Evolutionary conservation across 139 green algal genomes (phyloP), one percentile per base, ranked within the genome.

Genomic region (Spirogloea muscicola): DNA sequence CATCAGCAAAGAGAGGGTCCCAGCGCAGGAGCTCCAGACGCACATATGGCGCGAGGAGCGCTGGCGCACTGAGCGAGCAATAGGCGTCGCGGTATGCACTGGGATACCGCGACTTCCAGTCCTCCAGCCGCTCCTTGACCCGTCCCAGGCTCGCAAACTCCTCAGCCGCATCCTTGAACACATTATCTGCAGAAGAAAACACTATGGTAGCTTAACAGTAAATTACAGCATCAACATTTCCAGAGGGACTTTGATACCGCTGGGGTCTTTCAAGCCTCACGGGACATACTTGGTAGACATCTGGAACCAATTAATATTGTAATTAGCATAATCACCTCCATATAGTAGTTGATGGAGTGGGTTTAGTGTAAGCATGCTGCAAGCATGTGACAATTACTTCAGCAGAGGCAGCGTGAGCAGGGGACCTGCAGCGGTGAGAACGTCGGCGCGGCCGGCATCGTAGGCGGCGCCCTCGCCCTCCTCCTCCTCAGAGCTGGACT

Each of bases 11-110:
- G 43, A 97, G 73, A 25, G 92, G 93, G n/a, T 92, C 88, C 93
- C 93, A 98, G 0, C 51, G 60, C 55, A 97, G 83, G 46, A 98
- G 87, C 84, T 97, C 87, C 66, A 95, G 78, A 18, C 92, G 83
- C 29, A 96, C 93, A 81, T 91, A 97, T 33, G 93, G 93, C 40
- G 93, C 91, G 78, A 98, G 92, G 7, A 98, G 84, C 3, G 89
- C 88, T 25, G 93, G 89, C 29, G 84, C 88, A 36, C 75, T 89
- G 1, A 91, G 70, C 3, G 86, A 74, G 48, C 93, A 86, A 76
- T 97, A 97, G 7, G 91, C 87, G 40, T 89, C 84, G 1, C 86
- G 88, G 69, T 92, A 96, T 6, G 87, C 80, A 55, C 81, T 83
- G 9, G 89, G 77, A 43, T 88, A 80, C 10, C 39, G 34, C 80